Evolutionary conservation across 1,139 yeast genomes (phyloP), one percentile per base, ranked within the genome.

Genomic region (Debaryomycetaceae sp.): DNA sequence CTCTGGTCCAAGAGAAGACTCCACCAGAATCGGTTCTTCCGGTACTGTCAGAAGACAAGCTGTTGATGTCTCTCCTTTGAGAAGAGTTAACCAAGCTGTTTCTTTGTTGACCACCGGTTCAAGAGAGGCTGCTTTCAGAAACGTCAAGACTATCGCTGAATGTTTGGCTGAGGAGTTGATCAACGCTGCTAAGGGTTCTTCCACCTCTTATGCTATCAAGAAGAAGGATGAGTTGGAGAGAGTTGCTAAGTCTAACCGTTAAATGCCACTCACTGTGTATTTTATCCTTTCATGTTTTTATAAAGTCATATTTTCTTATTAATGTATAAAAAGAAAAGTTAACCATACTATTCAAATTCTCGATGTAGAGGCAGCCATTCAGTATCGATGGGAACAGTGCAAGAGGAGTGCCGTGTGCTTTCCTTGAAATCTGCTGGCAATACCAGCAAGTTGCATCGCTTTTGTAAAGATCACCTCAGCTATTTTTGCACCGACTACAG

Each of bases 11-110:
- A 90, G 99, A 84, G 99, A 95, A 84, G 99, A 95, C 81, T 89
- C 99, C 70, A 95, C 99, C 83, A 91, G 99, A 88, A 93, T 95
- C 67, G 99, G 99, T 81, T 91, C 98, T 71, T 91, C 98, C 69
- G 99, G 99, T 87, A 88, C 99, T 71, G 99, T 95, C 67, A 93
- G 99, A 87, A 90, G 99, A 87, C 99, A 95, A 83, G 99, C 99
- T 63, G 99, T 95, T 72, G 99, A 95, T 89, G 99, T 95, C 60
- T 91, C 99, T 69, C 99, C 99, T 72, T 85, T 95, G 76, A 91
- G 99, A 87, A 91, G 99, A 84, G 98, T 95, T 66, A 93, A 95
- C 96, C 98, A 93, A 82, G 95, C 99, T 67, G 83, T 95, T 69
- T 84, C 99, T 71, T 84, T 95, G 73, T 81, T 95, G 76, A 95